Evolutionary conservation across 2,329 filamentous ascomycete species (phyloP).

Genomic region (Pestalotiopsis sp.): DNA sequence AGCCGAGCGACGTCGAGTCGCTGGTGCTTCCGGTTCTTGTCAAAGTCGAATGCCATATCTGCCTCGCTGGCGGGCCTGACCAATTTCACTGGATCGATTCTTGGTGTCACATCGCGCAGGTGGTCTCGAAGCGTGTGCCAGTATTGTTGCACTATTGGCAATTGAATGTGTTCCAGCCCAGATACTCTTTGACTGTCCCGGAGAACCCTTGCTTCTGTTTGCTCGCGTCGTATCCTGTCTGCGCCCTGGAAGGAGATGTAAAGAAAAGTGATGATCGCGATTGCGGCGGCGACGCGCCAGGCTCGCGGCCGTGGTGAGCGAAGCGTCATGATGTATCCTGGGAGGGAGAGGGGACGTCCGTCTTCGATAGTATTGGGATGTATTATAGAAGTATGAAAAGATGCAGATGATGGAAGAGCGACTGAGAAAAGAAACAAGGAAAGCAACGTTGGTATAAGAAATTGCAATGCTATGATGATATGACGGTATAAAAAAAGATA

Average conservation of each 20-base stretch:
- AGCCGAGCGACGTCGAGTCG: conserved; percentile 18
- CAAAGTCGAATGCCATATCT: conserved; percentile 16
- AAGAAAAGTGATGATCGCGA: not conserved
- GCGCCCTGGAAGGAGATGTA: not conserved
- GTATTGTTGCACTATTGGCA: conserved; percentile 11
- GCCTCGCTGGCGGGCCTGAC: conserved; percentile 1
- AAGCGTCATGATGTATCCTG: not conserved
- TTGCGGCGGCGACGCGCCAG: not conserved
- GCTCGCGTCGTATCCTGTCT: not conserved
- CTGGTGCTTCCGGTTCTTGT: conserved; percentile 11
- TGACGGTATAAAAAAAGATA: too few species aligned
- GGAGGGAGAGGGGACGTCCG: not conserved
- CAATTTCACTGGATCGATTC: conserved; percentile 11
- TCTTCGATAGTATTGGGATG: not conserved
- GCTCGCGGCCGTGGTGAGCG: not conserved
- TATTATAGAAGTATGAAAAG: not conserved
- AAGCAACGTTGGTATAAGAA: too few species aligned
- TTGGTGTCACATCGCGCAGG: conserved; percentile 13
- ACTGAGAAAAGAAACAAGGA: too few species aligned
- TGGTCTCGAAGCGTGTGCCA: conserved; percentile 17
- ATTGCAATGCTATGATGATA: too few species aligned
- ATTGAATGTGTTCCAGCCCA: conserved; percentile 16
- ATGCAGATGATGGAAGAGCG: not conserved
- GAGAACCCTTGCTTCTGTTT: not conserved
- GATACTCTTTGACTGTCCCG: not conserved